phyloP scores from a whole-genome alignment of 768 basidiomycete species.

The Podaxis sp. region DNA sequence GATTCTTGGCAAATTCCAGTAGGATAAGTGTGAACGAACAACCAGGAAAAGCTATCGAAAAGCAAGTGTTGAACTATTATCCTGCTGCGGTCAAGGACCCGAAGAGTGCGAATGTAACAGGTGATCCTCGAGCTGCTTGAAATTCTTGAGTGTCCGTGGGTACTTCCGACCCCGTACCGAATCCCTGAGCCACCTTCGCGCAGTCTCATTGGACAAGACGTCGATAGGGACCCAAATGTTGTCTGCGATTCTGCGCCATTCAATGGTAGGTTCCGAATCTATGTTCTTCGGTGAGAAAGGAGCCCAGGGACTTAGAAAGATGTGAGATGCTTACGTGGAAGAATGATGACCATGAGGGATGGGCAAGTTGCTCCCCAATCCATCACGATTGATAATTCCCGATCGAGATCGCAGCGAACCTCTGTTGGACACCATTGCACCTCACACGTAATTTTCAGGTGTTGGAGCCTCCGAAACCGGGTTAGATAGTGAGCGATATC shows the following conservation, averaged over 20 bases:
- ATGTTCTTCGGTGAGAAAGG: not conserved
- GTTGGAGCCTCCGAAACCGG: constrained; percentile 32
- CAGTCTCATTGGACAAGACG: not conserved
- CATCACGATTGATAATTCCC: constrained; percentile 35
- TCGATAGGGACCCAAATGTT: constrained; percentile 18
- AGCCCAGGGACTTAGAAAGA: not conserved
- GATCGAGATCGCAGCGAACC: constrained; percentile 29
- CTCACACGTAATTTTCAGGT: constrained; percentile 32
- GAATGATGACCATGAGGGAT: constrained; percentile 33
- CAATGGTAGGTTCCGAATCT: constrained; percentile 25
- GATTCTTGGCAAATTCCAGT: not conserved
- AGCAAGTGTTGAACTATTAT: not conserved
- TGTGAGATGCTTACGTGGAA: constrained; percentile 33
- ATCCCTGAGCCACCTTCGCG: constrained; percentile 8
- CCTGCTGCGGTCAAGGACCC: not conserved
- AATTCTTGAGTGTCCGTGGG: not conserved
- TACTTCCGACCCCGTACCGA: constrained; percentile 5
- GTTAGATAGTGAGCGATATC: constrained; percentile 27
- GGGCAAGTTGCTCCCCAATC: constrained; percentile 37
- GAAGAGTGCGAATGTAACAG: not conserved
- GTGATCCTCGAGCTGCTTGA: constrained; percentile 2
- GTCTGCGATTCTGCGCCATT: constrained; percentile 23
- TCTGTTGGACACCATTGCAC: constrained; percentile 31
- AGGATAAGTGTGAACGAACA: not conserved
- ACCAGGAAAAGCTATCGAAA: not conserved